Conservation (phyloP, 768 basidiomycete species). For the Ephemerocybe angulata region DNA sequence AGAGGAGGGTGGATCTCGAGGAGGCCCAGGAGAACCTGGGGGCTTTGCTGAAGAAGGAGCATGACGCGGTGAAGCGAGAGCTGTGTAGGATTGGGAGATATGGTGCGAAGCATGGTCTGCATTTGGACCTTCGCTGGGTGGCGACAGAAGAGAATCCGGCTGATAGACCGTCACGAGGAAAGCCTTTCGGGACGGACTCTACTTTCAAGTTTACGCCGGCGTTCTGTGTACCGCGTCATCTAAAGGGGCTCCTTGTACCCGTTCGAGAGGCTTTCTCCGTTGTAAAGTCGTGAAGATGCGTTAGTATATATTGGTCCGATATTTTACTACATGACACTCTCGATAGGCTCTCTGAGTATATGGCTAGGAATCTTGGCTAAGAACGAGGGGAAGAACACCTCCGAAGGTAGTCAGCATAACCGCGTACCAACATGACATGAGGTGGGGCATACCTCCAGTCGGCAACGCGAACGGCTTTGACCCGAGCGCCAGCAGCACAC, state of each 20-base stretch:
- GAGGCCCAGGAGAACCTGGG: neutral
- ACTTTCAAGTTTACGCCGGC: neutral
- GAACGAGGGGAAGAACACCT: conserved; percentile 1
- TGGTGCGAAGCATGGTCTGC: neutral
- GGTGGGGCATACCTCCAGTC: conserved; percentile 12
- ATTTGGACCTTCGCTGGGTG: neutral
- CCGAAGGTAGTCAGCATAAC: neutral
- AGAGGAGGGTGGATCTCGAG: neutral
- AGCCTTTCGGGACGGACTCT: neutral
- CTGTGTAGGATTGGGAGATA: neutral
- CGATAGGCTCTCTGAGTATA: too few species aligned
- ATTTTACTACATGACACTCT: neutral
- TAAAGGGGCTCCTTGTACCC: too few species aligned
- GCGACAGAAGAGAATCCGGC: neutral
- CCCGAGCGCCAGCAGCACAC: conserved; percentile 14
- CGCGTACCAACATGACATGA: neutral
- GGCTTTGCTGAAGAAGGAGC: neutral
- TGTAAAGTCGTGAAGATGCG: neutral
- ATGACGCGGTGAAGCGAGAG: neutral
- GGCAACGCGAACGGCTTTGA: conserved; percentile 8
- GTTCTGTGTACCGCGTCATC: neutral
- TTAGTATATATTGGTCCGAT: neutral
- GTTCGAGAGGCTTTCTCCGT: too few species aligned
- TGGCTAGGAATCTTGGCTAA: neutral
- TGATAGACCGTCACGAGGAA: neutral